These are phyloP conservation scores for Pichia sp. DNA, from an alignment of 1,139 yeast genomes.

Conservation along the genomic window DNA sequence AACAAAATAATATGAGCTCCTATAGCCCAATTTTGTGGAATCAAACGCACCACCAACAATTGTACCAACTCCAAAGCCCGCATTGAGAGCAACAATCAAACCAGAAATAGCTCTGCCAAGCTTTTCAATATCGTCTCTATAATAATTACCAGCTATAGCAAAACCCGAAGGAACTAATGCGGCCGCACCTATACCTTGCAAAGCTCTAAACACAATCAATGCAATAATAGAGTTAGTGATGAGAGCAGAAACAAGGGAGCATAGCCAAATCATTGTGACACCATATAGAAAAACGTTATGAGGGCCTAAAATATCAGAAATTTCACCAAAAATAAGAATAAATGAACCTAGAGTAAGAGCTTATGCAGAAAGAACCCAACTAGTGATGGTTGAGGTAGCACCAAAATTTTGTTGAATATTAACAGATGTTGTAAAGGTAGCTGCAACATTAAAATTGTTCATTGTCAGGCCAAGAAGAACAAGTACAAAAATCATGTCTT, in stretches of 20 bases:
- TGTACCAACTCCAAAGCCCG: slow-evolving; percentile 26
- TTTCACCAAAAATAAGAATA: slow-evolving; percentile 29
- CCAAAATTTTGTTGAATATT: slow-evolving; percentile 22
- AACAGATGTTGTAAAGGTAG: slow-evolving; percentile 21
- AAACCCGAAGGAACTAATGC: slow-evolving; percentile 27
- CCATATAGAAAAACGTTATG: slow-evolving; percentile 23
- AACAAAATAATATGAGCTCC: slow-evolving; percentile 16
- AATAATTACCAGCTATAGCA: slow-evolving; percentile 27
- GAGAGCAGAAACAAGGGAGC: slow-evolving; percentile 26
- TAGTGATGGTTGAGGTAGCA: slow-evolving; percentile 21
- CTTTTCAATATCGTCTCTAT: slow-evolving; percentile 10
- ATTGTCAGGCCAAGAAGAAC: slow-evolving; percentile 15
- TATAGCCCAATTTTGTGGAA: slow-evolving; percentile 23
- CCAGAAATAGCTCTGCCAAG: slow-evolving; percentile 21
- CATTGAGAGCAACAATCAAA: slow-evolving; percentile 23
- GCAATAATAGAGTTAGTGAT: slow-evolving; percentile 21
- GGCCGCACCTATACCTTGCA: slow-evolving; percentile 32
- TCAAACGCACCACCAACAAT: slow-evolving; percentile 32
- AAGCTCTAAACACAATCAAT: slow-evolving; percentile 29
- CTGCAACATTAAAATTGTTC: slow-evolving; percentile 26
- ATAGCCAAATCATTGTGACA: slow-evolving; percentile 17
- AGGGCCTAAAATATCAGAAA: slow-evolving; percentile 30
- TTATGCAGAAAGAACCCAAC: slow-evolving; percentile 32
- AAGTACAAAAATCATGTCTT: slow-evolving; percentile 11
- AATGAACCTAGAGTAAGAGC: slow-evolving; percentile 31